Base-by-base conservation (phyloP, 371 early-diverging fungal species). In the Nosema muscidifuracis region DNA sequence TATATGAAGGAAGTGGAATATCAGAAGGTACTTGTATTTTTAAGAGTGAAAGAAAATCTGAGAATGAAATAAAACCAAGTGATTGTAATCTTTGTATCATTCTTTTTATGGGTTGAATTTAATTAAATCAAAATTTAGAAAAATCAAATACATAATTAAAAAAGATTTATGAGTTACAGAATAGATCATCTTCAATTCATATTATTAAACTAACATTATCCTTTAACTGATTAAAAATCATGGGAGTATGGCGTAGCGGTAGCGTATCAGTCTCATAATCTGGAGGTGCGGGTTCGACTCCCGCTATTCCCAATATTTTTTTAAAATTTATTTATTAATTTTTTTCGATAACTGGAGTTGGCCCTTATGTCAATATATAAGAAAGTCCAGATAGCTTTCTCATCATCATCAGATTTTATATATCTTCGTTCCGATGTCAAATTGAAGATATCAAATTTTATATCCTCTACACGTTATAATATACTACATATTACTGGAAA, bases 261-360 rank as follows among this genome's bases (percentile, higher is more conserved):
- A 74, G 75, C 74, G 71, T 74, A 57, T 61, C 65, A 68, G 75
- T 73, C 65, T 74, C 60, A 73, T 71, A 74, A 56, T 74, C 75
- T 68, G 65, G 69, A 10, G 75, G 75, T 62, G 62, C 40, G 75
- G 75, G 75, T 74, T 74, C 75, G 75, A 74, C 71, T 74, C 75
- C 75, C 75, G 55, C 74, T 34, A 40, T 34, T 75, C 74, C 69
- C 75, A 74, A 42, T 67, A 22, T 65, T 65, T 65, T 4, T 38
- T 38, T 38, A 7, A 44, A 44, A 44, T 44, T 44, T 44, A 44
- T 44, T 16, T 16, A 16, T 44, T 44, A 44, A 9, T 44, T 44
- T 44, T 16, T 18, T 18, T 9, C n/a, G 3, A 16, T 9, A 44
- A 44, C 10, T 44, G 15, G 18, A 24, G 10, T 24, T 24, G 2